phyloP scores from a whole-genome alignment of 2,329 filamentous ascomycete species.

The Dactylellina parvicollis region DNA sequence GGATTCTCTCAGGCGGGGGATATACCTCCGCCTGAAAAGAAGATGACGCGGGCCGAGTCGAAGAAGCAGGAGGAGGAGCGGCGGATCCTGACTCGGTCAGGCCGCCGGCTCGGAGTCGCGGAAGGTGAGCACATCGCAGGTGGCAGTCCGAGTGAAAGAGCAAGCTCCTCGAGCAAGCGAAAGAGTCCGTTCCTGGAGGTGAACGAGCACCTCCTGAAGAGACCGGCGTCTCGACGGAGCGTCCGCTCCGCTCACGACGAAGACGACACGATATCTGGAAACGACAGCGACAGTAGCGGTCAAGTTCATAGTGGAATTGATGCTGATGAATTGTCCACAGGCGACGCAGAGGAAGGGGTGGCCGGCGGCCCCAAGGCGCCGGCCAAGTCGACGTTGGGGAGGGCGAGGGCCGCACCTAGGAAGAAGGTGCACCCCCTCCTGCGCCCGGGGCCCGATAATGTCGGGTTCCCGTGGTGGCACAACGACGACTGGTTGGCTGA shows the following conservation, averaged over 20 bases:
- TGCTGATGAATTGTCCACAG: conserved; percentile 4
- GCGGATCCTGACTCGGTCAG: conserved; percentile 10
- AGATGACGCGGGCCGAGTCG: conserved; percentile 37
- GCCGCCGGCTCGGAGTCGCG: conserved; percentile 5
- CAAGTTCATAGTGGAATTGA: background rate
- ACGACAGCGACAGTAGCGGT: background rate
- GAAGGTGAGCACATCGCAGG: conserved; percentile 24
- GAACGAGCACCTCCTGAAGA: conserved; percentile 16
- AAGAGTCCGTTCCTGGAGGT: conserved; percentile 32
- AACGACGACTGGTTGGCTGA: conserved; percentile 27
- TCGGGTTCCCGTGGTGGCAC: conserved; percentile 51
- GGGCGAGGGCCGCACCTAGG: background rate
- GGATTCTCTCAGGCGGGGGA: conserved; percentile 27
- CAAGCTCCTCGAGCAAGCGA: conserved; percentile 22
- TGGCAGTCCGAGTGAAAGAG: background rate
- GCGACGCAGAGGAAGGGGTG: background rate
- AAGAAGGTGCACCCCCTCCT: conserved; percentile 27
- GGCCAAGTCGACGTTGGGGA: conserved; percentile 7
- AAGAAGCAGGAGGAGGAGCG: conserved; percentile 27
- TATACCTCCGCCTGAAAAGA: conserved; percentile 43
- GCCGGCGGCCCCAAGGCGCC: conserved; percentile 11
- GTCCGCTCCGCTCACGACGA: conserved; percentile 20
- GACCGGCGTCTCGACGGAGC: conserved; percentile 30
- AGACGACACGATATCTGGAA: conserved; percentile 9
- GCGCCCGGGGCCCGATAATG: conserved; percentile 43